Evolutionary conservation across 208 protist genomes (phyloP).

Genomic region (Leishmania arabica): DNA sequence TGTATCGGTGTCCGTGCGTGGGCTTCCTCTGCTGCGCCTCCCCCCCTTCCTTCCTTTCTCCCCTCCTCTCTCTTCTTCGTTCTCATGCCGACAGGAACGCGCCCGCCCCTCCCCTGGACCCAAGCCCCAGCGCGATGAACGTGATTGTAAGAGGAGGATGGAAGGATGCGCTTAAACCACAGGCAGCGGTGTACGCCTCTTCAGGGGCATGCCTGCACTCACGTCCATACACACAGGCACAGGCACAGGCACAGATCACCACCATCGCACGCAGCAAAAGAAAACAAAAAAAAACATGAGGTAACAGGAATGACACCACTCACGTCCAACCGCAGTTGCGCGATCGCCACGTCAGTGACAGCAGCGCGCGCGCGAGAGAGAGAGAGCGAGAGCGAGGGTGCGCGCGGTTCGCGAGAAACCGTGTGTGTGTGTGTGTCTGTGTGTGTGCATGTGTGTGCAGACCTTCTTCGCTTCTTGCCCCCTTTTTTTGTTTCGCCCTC

Average conservation of each 20-base stretch:
- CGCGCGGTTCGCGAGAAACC: not conserved
- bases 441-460: not conserved
- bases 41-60: constrained; percentile 1
- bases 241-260: not conserved
- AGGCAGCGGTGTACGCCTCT: not conserved
- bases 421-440: not conserved
- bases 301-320: not conserved
- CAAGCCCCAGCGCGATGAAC: not conserved
- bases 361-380: not conserved
- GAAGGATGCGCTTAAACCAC: not conserved
- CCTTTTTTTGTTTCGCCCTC: not conserved
- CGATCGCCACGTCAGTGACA: not conserved
- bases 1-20: not conserved
- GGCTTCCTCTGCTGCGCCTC: not conserved
- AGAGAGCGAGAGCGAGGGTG: not conserved
- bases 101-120: no score
- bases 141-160: not conserved
- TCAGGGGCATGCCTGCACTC: not conserved
- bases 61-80: not conserved
- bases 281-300: not conserved
- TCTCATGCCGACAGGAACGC: not conserved
- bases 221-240: not conserved
- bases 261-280: not conserved
- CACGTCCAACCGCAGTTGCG: not conserved
- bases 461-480: not conserved